Conservation (phyloP, 78 protist species). For the Speleostelium caveatum region DNA sequence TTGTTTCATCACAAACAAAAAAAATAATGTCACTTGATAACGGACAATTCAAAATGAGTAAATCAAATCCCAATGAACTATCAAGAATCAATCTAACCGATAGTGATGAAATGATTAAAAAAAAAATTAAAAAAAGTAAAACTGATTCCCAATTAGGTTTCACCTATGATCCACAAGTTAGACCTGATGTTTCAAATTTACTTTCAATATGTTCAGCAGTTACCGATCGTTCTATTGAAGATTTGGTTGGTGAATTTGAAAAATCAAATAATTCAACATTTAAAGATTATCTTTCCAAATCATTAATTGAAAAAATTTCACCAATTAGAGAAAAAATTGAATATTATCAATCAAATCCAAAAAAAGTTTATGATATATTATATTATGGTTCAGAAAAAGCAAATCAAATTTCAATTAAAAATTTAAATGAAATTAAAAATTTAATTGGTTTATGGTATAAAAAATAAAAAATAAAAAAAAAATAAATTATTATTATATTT, state of each 20-base stretch:
- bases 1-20: slow-evolving; percentile 3
- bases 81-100: slow-evolving; percentile 85
- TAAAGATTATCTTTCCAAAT: slow-evolving; percentile 32
- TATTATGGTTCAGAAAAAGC: slow-evolving; percentile 65
- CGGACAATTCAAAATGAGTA: slow-evolving; percentile 87
- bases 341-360: slow-evolving; percentile 24
- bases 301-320: slow-evolving; percentile 14
- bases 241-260: slow-evolving; percentile 17
- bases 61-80: slow-evolving; percentile 63
- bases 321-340: slow-evolving; percentile 78
- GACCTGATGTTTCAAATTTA: slow-evolving; percentile 79
- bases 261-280: slow-evolving; percentile 1
- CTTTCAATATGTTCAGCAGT: slow-evolving; percentile 51
- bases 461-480: neutral
- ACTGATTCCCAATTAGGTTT: slow-evolving; percentile 85
- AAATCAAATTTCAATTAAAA: slow-evolving; percentile 37
- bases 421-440: slow-evolving; percentile 66
- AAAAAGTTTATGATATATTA: slow-evolving; percentile 44
- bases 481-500: neutral
- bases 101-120: slow-evolving; percentile 25
- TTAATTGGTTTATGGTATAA: slow-evolving; percentile 48
- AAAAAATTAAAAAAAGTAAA: slow-evolving; percentile 76
- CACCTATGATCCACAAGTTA: slow-evolving; percentile 30
- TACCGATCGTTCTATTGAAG: slow-evolving; percentile 2
- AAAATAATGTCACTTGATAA: slow-evolving; percentile 85